Percentiles rank a stretch among this genome's conserved stretches.
Conservation (phyloP, 2,329 filamentous ascomycete genomes). For the Waltergamsia citrina region DNA sequence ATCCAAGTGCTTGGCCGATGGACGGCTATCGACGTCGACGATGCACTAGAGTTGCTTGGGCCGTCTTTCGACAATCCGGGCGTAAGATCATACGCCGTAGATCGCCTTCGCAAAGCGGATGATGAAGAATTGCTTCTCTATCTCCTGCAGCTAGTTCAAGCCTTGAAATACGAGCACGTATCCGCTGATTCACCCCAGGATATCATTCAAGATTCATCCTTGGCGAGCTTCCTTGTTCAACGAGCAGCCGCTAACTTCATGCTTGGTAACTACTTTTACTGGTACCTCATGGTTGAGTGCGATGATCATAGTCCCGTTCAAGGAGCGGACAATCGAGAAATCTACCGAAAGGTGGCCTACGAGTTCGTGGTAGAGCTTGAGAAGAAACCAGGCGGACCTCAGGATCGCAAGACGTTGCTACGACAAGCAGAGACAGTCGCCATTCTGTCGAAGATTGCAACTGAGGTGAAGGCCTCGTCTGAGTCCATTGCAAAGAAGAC, state of each 20-base stretch:
- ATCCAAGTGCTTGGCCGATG: conserved; percentile 85
- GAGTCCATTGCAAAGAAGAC: conserved; percentile 73
- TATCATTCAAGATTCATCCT: conserved; percentile 63
- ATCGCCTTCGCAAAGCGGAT: conserved; percentile 81
- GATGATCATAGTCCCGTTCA: conserved; percentile 67
- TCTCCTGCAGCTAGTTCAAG: conserved; percentile 87
- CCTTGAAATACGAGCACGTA: conserved; percentile 85
- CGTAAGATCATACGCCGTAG: conserved; percentile 88
- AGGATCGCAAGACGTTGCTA: conserved; percentile 65
- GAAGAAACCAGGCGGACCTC: conserved; percentile 57
- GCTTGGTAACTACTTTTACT: conserved; percentile 90
- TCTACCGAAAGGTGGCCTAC: conserved; percentile 89
- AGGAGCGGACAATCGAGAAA: conserved; percentile 63
- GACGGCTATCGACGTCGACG: conserved; percentile 95
- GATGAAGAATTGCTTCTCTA: conserved; percentile 89
- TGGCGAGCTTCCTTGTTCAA: conserved; percentile 82
- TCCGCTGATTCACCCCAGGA: conserved; percentile 47
- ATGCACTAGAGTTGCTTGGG: conserved; percentile 86
- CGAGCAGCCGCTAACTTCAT: conserved; percentile 82
- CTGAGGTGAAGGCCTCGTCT: conserved; percentile 74
- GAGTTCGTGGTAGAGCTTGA: conserved; percentile 91
- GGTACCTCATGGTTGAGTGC: conserved; percentile 98
- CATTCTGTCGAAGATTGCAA: conserved; percentile 78
- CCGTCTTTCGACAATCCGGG: conserved; percentile 83
- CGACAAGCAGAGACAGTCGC: conserved; percentile 86